phyloP scores from a whole-genome alignment of 345 rosid species.

The Heritiera littoralis region DNA sequence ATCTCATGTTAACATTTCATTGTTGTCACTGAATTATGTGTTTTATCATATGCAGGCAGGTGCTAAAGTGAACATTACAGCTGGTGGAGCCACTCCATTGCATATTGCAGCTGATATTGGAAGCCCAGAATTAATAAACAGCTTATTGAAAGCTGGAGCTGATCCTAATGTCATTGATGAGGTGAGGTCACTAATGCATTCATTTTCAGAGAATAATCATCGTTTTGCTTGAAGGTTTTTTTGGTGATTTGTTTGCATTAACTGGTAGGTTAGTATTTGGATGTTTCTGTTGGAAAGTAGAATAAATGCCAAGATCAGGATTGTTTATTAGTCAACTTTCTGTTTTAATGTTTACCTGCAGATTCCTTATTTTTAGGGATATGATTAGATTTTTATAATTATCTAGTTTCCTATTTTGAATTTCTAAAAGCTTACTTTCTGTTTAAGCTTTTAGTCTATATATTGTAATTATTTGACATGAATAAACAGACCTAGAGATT shows the following conservation, averaged over 20 bases:
- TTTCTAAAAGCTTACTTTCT: too few relatives aligned
- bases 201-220: neutral
- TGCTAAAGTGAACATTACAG: constrained; percentile 68
- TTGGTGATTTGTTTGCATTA: neutral
- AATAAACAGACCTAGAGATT: too few relatives aligned
- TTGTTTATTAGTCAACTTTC: too few relatives aligned
- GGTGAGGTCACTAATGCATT: constrained; percentile 38
- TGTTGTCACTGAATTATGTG: constrained; percentile 3
- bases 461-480: too few relatives aligned
- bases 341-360: too few relatives aligned
- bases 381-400: too few relatives aligned
- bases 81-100: constrained; percentile 94
- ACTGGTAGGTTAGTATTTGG: neutral
- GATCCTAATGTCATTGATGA: constrained; percentile 78
- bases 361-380: too few relatives aligned
- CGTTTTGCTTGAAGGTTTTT: neutral
- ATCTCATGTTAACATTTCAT: neutral
- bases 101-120: constrained; percentile 90
- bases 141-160: constrained; percentile 79
- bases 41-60: constrained; percentile 62
- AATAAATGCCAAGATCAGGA: too few relatives aligned
- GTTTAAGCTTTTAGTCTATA: too few relatives aligned
- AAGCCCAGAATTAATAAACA: constrained; percentile 58
- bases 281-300: too few relatives aligned
- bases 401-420: too few relatives aligned